phyloP scores from a whole-genome alignment of 2,329 filamentous ascomycete species.

The Amauroascus verrucosus region DNA sequence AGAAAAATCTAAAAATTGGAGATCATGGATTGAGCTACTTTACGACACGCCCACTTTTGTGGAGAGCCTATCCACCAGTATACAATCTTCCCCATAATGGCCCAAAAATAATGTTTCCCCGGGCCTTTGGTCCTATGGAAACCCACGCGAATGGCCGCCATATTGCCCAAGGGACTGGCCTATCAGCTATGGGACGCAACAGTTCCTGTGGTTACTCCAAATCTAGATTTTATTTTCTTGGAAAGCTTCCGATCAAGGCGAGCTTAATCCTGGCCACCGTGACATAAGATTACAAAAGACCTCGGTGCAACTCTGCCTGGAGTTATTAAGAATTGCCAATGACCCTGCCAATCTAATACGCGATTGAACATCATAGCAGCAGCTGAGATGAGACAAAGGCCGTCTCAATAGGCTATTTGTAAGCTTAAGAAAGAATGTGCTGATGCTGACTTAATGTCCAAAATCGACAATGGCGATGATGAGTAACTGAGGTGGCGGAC shows the following conservation, averaged over 20 bases:
- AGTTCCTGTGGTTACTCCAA: not conserved
- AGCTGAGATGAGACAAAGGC: not conserved
- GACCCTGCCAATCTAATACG: not conserved
- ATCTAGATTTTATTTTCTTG: constrained; percentile 1
- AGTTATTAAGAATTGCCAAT: not conserved
- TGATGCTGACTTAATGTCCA: not conserved
- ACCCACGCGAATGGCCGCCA: constrained; percentile 1
- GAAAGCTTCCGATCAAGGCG: constrained; percentile 3
- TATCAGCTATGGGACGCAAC: not conserved
- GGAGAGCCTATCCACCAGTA: not conserved
- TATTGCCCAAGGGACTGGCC: not conserved
- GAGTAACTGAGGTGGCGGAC: constrained; percentile 5
- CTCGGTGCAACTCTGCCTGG: not conserved
- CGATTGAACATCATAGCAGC: not conserved
- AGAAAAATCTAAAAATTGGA: constrained; percentile 12
- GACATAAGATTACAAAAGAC: not conserved
- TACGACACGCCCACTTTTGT: constrained; percentile 10
- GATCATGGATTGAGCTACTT: constrained; percentile 9
- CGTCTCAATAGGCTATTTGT: not conserved
- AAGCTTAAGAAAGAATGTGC: not conserved
- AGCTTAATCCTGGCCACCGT: constrained; percentile 1
- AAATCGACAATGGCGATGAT: not conserved
- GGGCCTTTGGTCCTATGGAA: constrained; percentile 4
- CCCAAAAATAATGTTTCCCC: constrained; percentile 10
- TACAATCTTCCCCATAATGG: not conserved